A percentile compares a stretch with the other conserved stretches of the same genome.
Evolutionary conservation across 1,284 basidiomycete genomes (phyloP).

Genomic region (Leccinum pachyderme): DNA sequence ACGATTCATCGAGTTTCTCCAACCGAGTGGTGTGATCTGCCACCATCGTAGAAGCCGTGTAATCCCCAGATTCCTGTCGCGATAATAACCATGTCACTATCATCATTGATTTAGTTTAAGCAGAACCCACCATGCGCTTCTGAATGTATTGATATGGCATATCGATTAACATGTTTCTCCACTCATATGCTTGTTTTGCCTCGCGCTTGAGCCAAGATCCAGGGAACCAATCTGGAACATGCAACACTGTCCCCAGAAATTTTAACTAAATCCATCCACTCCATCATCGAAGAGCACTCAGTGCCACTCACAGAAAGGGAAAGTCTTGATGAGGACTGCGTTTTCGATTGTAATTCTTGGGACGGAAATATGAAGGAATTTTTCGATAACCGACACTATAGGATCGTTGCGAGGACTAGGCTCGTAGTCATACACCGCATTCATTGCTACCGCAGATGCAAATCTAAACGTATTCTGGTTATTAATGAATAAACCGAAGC

Average conservation of each 20-base stretch:
- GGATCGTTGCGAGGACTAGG: background rate
- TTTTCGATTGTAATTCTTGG: background rate
- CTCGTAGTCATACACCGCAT: too few relatives aligned
- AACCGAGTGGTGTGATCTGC: background rate
- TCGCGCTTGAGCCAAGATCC: background rate
- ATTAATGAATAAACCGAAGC: background rate
- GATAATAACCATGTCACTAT: background rate
- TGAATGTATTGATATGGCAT: background rate
- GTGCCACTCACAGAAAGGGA: background rate
- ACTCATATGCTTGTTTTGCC: background rate
- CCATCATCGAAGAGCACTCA: background rate
- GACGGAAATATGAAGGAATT: background rate
- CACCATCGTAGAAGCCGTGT: background rate
- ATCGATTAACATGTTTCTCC: background rate
- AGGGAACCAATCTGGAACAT: background rate
- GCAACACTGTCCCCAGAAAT: background rate
- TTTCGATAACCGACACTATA: background rate
- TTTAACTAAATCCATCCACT: background rate
- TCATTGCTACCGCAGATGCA: constrained; percentile 17
- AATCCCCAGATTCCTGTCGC: background rate
- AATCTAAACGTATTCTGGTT: constrained; percentile 7
- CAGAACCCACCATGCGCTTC: background rate
- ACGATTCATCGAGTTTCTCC: background rate
- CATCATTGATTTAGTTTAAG: background rate
- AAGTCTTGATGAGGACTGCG: background rate